Base-by-base conservation (phyloP, 2,329 filamentous ascomycete genomes). In the Fusarium pseudoanthophilum region DNA sequence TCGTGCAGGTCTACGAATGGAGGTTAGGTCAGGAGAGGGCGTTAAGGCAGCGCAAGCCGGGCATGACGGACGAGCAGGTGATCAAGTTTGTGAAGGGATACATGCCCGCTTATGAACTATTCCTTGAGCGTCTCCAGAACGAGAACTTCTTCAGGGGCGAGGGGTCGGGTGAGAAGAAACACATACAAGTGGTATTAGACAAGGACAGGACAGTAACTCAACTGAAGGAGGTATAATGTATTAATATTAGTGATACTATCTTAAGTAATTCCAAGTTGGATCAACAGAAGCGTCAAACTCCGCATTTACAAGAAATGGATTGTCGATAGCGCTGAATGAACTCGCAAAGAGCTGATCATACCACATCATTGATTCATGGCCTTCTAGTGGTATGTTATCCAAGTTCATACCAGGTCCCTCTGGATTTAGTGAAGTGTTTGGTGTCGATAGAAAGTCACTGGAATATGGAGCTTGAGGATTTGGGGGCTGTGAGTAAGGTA, bases 301-400 rank as follows among this genome's bases (percentile, higher is more conserved):
- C 0, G 80, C 79, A 21, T 80, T 77, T 9, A 77, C 79, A 20
- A 81, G 69, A 30, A 80, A 80, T 0, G 80, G 80, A 24, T 80
- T 81, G 14, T 81, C 80, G 49, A 81, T 79, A 3, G 79, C 79
- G 30, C 78, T 79, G 48, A 81, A 81, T 1, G 79, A 80, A 40
- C 79, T 81, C 2, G 78, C 79, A 64, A 81, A 81, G 24, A 81
- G 48, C 42, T 81, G 80, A 13, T 81, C 80, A 42, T 80, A 81
- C 80, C 80, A 81, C 46, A 80, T 78, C 68, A 81, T 80, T 2
- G 80, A 80, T 57, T 81, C 79, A n/a, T 81, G 79, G 0, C 78
- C 79, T 24, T 81, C 80, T 1, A 77, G 63, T 1, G 72, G 68
- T 21, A 75, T 53, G 13, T 56, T 48, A 11, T 76, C 70, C 5